These are phyloP conservation scores for Rhodotorula glutinis DNA, from an alignment of 1,284 basidiomycete species.

Conservation along the genomic window DNA sequence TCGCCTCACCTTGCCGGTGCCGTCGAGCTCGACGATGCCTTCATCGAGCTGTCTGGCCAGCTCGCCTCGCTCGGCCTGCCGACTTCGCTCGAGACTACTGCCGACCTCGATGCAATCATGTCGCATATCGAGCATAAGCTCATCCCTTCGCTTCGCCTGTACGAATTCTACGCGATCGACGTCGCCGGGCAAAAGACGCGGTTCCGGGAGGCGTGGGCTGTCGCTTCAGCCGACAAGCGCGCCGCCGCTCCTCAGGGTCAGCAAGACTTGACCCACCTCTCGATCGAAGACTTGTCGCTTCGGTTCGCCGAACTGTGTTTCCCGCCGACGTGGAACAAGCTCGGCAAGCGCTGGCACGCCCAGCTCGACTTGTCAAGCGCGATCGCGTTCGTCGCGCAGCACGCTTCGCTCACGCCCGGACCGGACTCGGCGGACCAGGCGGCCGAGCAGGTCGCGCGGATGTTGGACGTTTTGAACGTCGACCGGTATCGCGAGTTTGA, in stretches of 20 bases:
- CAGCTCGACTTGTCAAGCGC: slow-evolving; percentile 61
- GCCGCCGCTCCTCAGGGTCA: slow-evolving; percentile 44
- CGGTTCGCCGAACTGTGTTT: slow-evolving; percentile 47
- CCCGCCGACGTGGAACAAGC: slow-evolving; percentile 31
- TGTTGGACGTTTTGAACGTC: slow-evolving; percentile 83
- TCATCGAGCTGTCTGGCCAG: slow-evolving; percentile 71
- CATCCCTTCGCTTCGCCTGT: slow-evolving; percentile 64
- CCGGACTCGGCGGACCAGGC: slow-evolving; percentile 47
- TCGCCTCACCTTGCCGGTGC: slow-evolving; percentile 84
- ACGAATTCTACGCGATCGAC: slow-evolving; percentile 90
- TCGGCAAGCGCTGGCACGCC: slow-evolving; percentile 64
- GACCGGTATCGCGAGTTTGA: slow-evolving; percentile 80
- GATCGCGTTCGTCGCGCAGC: slow-evolving; percentile 65
- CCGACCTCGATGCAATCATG: slow-evolving; percentile 67
- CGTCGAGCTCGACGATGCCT: slow-evolving; percentile 77
- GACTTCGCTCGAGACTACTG: slow-evolving; percentile 60
- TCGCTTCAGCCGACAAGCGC: slow-evolving; percentile 40
- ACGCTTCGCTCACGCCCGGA: slow-evolving; percentile 56
- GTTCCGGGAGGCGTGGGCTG: slow-evolving; percentile 53
- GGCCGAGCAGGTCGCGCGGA: slow-evolving; percentile 65
- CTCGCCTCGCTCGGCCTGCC: slow-evolving; percentile 67
- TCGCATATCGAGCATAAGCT: slow-evolving; percentile 62
- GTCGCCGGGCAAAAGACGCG: slow-evolving; percentile 51
- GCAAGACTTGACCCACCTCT: slow-evolving; percentile 57
- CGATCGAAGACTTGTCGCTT: slow-evolving; percentile 65